phyloP scores from a whole-genome alignment of 768 basidiomycete genomes.

The Tricholoma bakamatsutake region DNA sequence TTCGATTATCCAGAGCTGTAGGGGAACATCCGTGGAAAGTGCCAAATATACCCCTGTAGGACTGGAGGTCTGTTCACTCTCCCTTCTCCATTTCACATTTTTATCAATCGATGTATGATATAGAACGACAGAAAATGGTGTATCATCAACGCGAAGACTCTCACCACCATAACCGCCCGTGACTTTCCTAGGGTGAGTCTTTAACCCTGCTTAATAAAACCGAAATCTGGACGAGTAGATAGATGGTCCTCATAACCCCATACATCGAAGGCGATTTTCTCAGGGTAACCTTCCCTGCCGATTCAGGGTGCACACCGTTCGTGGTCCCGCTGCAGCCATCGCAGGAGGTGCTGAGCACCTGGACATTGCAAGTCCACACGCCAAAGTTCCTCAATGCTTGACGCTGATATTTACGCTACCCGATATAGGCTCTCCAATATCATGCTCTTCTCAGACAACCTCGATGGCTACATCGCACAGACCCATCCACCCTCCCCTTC shows the following conservation, averaged over 20 bases:
- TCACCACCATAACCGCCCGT: conserved; percentile 61
- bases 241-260: conserved; percentile 70
- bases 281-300: conserved; percentile 56
- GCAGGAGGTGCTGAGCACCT: conserved; percentile 38
- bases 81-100: neutral
- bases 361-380: conserved; percentile 46
- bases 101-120: conserved; percentile 1
- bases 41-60: conserved; percentile 56
- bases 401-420: no score
- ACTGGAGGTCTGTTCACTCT: conserved; percentile 45
- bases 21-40: conserved; percentile 53
- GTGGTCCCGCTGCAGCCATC: conserved; percentile 53
- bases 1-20: conserved; percentile 52
- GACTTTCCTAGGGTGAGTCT: conserved; percentile 47
- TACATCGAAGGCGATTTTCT: conserved; percentile 44
- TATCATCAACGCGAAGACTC: conserved; percentile 51
- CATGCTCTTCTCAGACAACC: conserved; percentile 39
- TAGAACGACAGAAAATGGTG: conserved; percentile 73
- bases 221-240: neutral
- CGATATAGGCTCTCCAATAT: conserved; percentile 45
- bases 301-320: conserved; percentile 52
- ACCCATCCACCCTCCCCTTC: conserved; percentile 28
- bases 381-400: no score
- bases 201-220: neutral
- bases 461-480: conserved; percentile 67